Percentiles rank a stretch among this genome's conserved stretches.
phyloP scores from a whole-genome alignment of 1,284 basidiomycete genomes.

The Ustilago nuda region DNA sequence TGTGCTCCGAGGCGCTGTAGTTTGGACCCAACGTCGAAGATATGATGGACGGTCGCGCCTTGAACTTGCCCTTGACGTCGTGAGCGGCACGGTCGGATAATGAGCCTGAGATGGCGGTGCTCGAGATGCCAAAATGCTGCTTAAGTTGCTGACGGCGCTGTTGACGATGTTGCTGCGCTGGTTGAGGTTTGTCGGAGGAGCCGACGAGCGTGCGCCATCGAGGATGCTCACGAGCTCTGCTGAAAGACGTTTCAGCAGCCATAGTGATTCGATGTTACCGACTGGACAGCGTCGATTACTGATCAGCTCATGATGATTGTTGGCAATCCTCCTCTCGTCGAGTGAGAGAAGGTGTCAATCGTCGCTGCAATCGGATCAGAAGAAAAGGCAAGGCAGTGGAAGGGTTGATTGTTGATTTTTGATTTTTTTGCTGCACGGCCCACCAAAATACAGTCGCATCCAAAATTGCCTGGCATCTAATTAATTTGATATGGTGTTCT shows the following conservation, averaged over 20 bases:
- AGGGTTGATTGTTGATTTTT: neutral
- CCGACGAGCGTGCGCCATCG: constrained; percentile 36
- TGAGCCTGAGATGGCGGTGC: neutral
- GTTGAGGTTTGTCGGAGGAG: neutral
- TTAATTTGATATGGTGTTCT: too few species aligned
- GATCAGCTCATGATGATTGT: neutral
- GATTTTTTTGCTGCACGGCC: constrained; percentile 8
- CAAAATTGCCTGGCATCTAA: too few species aligned
- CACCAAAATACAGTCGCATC: neutral
- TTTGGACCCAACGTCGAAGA: constrained; percentile 34
- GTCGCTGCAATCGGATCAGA: neutral
- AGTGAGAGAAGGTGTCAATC: neutral
- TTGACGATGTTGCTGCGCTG: constrained; percentile 7
- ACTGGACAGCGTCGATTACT: neutral
- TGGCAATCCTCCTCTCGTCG: too few species aligned
- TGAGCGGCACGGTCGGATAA: neutral
- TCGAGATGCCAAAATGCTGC: constrained; percentile 9
- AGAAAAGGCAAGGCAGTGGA: neutral
- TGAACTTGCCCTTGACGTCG: constrained; percentile 22
- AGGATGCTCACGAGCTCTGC: constrained; percentile 31
- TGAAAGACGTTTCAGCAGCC: constrained; percentile 9
- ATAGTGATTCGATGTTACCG: neutral
- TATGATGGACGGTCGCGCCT: neutral
- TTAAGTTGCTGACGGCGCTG: constrained; percentile 20
- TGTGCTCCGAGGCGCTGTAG: constrained; percentile 82